A percentile compares a stretch with the other conserved stretches of the same genome.
phyloP scores from a whole-genome alignment of 495 filamentous ascomycete genomes.

The Penicillium herquei region DNA sequence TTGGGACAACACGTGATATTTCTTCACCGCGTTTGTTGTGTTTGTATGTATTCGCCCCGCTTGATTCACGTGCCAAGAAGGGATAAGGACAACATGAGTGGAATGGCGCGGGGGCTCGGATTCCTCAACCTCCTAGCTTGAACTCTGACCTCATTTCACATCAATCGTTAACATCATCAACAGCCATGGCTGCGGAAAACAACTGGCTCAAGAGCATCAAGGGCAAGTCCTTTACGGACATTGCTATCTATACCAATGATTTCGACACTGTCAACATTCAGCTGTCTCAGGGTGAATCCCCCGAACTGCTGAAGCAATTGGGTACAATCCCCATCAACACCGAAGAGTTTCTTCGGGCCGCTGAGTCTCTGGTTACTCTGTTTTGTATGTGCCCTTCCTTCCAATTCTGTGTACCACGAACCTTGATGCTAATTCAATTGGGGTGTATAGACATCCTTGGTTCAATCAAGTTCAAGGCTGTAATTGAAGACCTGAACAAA shows the following conservation, averaged over 20 bases:
- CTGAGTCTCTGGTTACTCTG: slow-evolving; percentile 77
- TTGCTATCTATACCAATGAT: slow-evolving; percentile 68
- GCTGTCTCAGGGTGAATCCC: too few species aligned
- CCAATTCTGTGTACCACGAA: slow-evolving; percentile 1
- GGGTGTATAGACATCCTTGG: slow-evolving; percentile 68
- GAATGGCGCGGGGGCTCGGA: background rate
- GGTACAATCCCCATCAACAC: too few species aligned
- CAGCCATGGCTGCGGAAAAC: slow-evolving; percentile 48
- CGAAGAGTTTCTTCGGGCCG: slow-evolving; percentile 41
- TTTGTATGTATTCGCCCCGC: background rate
- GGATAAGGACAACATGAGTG: background rate
- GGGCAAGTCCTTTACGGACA: slow-evolving; percentile 70
- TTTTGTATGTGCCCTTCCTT: slow-evolving; percentile 45
- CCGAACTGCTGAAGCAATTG: too few species aligned
- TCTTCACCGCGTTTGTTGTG: background rate
- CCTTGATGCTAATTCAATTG: slow-evolving; percentile 9
- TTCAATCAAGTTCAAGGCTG: slow-evolving; percentile 74
- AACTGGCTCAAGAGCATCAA: slow-evolving; percentile 85
- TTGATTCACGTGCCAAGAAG: slow-evolving; percentile 1
- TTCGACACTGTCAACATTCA: slow-evolving; percentile 68
- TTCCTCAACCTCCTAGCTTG: slow-evolving; percentile 7
- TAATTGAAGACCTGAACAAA: slow-evolving; percentile 86
- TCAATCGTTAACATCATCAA: slow-evolving; percentile 1
- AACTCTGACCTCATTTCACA: slow-evolving; percentile 10
- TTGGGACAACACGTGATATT: too few species aligned